These are phyloP conservation scores for Peronosclerospora sorghi DNA, from an alignment of 352 stramenopile genomes.

Conservation along the genomic window DNA sequence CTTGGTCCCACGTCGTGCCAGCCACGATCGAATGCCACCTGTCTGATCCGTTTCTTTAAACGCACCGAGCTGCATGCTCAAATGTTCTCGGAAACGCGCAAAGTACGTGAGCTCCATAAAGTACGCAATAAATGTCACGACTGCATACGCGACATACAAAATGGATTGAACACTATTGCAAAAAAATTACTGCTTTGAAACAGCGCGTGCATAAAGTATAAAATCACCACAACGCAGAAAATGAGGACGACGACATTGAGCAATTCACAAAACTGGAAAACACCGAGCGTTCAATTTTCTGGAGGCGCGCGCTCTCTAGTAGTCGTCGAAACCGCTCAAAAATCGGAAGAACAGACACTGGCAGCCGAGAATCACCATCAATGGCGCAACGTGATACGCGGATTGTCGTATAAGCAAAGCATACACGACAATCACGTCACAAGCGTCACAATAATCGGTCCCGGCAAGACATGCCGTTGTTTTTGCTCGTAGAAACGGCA, in stretches of 20 bases:
- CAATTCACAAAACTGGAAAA: conserved; percentile 74
- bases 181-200: not conserved
- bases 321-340: conserved; percentile 54
- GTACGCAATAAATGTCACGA: conserved; percentile 30
- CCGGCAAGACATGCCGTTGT: conserved; percentile 14
- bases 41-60: conserved; percentile 79
- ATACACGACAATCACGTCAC: conserved; percentile 53
- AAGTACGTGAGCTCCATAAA: conserved; percentile 50
- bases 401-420: too few relatives aligned
- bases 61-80: conserved; percentile 78
- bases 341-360: conserved; percentile 37
- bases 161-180: conserved; percentile 12
- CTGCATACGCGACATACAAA: conserved; percentile 33
- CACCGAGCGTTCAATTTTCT: conserved; percentile 61
- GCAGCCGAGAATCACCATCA: conserved; percentile 54
- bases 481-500: conserved; percentile 32
- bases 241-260: conserved; percentile 20
- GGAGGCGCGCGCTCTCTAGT: conserved; percentile 12
- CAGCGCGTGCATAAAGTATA: conserved; percentile 10
- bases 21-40: conserved; percentile 46
- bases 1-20: conserved; percentile 3
- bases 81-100: conserved; percentile 66
- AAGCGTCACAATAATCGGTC: conserved; percentile 36
- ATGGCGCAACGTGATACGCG: conserved; percentile 51
- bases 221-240: conserved; percentile 34